Evolutionary conservation across 2,329 filamentous ascomycete genomes (phyloP), one percentile per base, ranked within the genome.

Genomic region (Thelonectria olida): DNA sequence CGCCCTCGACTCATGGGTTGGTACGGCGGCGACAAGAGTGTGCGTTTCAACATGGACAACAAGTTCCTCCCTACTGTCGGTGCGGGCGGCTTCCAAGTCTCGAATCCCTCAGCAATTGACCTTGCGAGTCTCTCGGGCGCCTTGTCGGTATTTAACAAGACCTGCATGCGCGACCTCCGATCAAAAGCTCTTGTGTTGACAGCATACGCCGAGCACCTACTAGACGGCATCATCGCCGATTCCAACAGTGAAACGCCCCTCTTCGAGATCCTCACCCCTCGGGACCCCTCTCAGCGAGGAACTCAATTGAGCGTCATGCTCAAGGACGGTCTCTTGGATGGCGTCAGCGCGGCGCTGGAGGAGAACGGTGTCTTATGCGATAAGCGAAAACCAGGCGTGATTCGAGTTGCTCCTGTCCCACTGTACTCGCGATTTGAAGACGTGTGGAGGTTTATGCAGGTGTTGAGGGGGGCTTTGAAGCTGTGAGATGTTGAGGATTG

Each of bases 41-140:
- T 87, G 31, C 84, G 93, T 13, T 97, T 97, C 80, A 83, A 87
- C 67, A 97, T 97, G 93, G 88, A 90, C 58, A 95, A 93, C 77
- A 81, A 82, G 58, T 97, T 96, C 77, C 81, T 88, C 39, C 92
- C 93, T 4, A 91, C 92, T 7, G 80, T 86, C 2, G 93, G 94
- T 38, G 94, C 93, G 0, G 88, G 84, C 31, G 93, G 93, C 4
- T 97, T 88, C 77, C 92, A 97, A 76, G 76, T 95, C n/a, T 92
- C 90, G 51, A 97, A 97, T 74, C 92, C 34, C 86, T 92, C 88
- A 0, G 91, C 89, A 10, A 81, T 96, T 7, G 92, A 96, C 70
- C 84, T 94, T 45, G 91, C 90, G 13, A 87, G 89, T n/a, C 83
- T 97, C 2, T 81, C 87, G 9, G 92, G 88, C 0, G 89, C 90